phyloP scores from a whole-genome alignment of 164 flowering plant species.

The Vitis rotundifolia region DNA sequence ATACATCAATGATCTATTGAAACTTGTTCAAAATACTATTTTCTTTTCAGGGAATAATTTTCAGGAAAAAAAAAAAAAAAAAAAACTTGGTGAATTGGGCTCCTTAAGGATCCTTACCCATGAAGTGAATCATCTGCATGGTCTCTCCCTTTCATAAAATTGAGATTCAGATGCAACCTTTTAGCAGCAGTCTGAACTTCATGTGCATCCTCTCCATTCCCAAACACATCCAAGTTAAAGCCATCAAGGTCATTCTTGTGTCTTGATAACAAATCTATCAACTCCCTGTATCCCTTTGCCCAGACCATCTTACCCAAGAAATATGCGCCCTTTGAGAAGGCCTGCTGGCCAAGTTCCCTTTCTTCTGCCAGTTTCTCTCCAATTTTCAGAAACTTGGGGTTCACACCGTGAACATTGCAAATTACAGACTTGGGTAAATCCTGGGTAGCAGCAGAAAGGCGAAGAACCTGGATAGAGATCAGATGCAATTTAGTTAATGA shows the following conservation, averaged over 20 bases:
- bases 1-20: not conserved
- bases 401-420: constrained; percentile 99
- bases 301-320: constrained; percentile 98
- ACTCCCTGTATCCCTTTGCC: constrained; percentile 94
- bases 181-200: constrained; percentile 84
- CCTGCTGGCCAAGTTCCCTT: constrained; percentile 68
- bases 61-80: no score
- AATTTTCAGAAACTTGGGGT: constrained; percentile 84
- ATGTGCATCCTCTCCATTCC: constrained; percentile 95
- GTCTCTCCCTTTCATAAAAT: constrained; percentile 89
- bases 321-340: constrained; percentile 93
- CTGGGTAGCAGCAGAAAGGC: constrained; percentile 97
- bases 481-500: constrained; percentile 6
- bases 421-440: constrained; percentile 86
- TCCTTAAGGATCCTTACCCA: constrained; percentile 43
- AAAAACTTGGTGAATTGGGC: not conserved
- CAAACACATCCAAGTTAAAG: constrained; percentile 88
- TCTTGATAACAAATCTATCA: constrained; percentile 79
- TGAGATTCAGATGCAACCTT: constrained; percentile 67
- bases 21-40: not conserved
- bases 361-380: constrained; percentile 88
- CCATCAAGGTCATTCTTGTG: constrained; percentile 80
- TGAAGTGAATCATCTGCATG: constrained; percentile 96
- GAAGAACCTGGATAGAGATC: constrained; percentile 67
- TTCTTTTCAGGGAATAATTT: no score